These are phyloP conservation scores for Salvia rosmarinus DNA, from an alignment of 257 asterid genomes.

Conservation along the genomic window DNA sequence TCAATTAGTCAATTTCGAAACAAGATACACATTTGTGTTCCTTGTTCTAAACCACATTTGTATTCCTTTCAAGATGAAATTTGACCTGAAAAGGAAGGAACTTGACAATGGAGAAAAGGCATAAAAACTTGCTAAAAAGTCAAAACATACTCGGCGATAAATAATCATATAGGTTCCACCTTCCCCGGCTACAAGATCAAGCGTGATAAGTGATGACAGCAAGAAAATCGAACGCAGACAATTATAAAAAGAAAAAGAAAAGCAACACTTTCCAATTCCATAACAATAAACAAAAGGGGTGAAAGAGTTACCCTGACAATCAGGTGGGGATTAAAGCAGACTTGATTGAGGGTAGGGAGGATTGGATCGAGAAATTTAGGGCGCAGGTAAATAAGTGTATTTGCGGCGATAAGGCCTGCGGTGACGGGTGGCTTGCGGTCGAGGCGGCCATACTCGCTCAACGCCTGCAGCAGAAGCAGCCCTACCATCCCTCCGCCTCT, in stretches of 20 bases:
- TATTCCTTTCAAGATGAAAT: no score
- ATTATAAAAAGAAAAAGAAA: no score
- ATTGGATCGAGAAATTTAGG: constrained; percentile 54
- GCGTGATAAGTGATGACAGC: neutral
- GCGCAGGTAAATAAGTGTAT: constrained; percentile 70
- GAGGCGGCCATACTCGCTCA: constrained; percentile 64
- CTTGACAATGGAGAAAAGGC: no score
- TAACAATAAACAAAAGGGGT: neutral
- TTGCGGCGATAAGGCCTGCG: constrained; percentile 77
- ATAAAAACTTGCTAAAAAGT: neutral
- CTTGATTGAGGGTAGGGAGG: constrained; percentile 70
- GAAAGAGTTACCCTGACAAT: constrained; percentile 64
- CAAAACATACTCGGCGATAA: neutral
- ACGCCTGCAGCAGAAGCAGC: constrained; percentile 66
- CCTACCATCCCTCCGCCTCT: constrained; percentile 71
- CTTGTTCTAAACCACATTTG: no score
- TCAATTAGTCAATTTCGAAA: neutral
- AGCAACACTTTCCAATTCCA: no score
- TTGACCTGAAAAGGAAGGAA: no score
- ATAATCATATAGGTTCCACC: neutral
- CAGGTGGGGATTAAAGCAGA: constrained; percentile 87
- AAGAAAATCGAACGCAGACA: no score
- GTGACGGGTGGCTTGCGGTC: constrained; percentile 87
- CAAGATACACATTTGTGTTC: neutral
- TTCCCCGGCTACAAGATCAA: neutral